Base-by-base conservation (phyloP, 805 yeast species). In the Teunomyces gatunensis region DNA sequence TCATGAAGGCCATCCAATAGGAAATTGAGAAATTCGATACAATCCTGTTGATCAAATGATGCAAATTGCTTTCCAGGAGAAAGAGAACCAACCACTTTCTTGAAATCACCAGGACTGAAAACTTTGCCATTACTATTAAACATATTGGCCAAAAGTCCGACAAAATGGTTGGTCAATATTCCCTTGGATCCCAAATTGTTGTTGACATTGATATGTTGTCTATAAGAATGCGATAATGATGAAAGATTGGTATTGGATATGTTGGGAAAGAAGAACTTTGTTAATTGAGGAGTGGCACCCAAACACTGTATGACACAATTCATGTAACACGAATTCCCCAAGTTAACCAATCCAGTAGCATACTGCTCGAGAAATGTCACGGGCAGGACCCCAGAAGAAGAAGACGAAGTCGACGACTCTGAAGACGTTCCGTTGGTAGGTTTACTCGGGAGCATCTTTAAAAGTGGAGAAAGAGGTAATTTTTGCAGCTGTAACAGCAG, bases 251-350 rank as follows among this genome's bases (percentile, higher is more conserved):
- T 48, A 0, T 69, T 67, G 5, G 43, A 18, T 2, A 47, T 10
- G 23, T 35, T 44, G 10, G 58, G 56, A 39, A 84, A 68, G 57
- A 91, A 87, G 47, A 86, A 80, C 40, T 70, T 73, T 2, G 84
- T 75, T 23, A 91, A 67, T 49, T 81, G 83, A 1, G 81, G 81
- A 0, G 92, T 83, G 0, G 92, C 91, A 3, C 84, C 75, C 30
- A 92, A 63, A 63, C 97, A 89, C 67, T 91, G 98, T n/a, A 91
- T 65, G 3, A 87, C 76, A 54, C 96, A 86, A 66, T 91, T 91
- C 90, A 91, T 86, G 65, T 91, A 91, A 64, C 97, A 91, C 0
- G 96, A 87, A 58, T 92, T 92, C 2, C 97, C 96, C 51, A 91
- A 70, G 61, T 91, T 91, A 11, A 75, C 72, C 5, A 91, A 71